phyloP scores from a whole-genome alignment of 2,329 filamentous ascomycete genomes.

The Diaporthe nobilis region DNA sequence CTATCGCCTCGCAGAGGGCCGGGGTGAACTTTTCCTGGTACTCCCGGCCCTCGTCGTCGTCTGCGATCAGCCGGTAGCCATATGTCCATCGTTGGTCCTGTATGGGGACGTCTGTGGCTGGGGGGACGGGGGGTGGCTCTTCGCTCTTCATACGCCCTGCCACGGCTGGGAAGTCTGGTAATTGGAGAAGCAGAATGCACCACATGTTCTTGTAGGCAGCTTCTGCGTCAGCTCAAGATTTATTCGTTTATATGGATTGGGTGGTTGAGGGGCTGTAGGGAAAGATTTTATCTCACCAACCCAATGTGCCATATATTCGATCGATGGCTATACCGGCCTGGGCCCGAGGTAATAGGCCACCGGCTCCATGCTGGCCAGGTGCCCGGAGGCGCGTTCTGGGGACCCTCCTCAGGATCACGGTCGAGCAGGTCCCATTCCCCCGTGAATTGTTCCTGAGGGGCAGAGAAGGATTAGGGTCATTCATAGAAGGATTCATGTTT shows the following conservation, averaged over 20 bases:
- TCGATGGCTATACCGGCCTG: constrained; percentile 6
- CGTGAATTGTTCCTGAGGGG: constrained; percentile 25
- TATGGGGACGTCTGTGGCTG: neutral
- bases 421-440: constrained; percentile 27
- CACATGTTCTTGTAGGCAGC: constrained; percentile 12
- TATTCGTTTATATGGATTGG: neutral
- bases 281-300: neutral
- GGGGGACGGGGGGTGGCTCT: neutral
- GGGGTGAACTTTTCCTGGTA: neutral
- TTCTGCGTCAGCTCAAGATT: neutral
- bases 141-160: neutral
- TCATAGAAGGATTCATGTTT: too few species aligned
- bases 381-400: neutral
- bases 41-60: neutral
- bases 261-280: neutral
- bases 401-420: neutral
- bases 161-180: neutral
- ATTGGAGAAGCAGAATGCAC: neutral
- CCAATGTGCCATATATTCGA: constrained; percentile 37
- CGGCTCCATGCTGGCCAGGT: neutral
- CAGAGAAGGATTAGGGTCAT: neutral
- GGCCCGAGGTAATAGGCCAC: constrained; percentile 4
- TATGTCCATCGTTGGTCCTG: constrained; percentile 5
- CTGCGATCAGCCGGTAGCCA: neutral
- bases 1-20: neutral